A percentile compares a stretch with the other conserved stretches of the same genome.
These are phyloP conservation scores for Myxozyma melibiosi DNA, from an alignment of 805 yeast genomes.

Conservation along the genomic window DNA sequence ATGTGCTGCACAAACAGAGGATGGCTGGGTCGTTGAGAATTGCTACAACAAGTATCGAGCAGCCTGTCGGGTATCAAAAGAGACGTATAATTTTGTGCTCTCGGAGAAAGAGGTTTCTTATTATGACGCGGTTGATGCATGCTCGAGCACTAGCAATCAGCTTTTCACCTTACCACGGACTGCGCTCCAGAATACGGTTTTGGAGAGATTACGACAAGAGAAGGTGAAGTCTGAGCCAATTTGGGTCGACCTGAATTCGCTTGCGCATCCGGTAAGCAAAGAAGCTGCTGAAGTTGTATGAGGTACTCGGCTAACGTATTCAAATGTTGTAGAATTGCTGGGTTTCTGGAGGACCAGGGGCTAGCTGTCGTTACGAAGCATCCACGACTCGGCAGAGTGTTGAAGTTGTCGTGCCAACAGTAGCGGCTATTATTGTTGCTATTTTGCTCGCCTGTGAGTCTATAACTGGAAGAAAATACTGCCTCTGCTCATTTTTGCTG, in stretches of 20 bases:
- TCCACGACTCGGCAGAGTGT: conserved; percentile 1
- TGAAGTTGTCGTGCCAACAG: conserved; percentile 26
- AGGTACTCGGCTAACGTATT: neutral
- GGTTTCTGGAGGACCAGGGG: conserved; percentile 31
- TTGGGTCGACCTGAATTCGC: conserved; percentile 28
- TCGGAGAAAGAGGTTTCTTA: conserved; percentile 39
- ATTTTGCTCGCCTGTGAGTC: conserved; percentile 20
- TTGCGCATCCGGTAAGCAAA: conserved; percentile 17
- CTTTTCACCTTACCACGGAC: conserved; percentile 31
- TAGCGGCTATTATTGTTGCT: conserved; percentile 27
- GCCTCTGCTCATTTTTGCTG: neutral
- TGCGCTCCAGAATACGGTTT: conserved; percentile 26
- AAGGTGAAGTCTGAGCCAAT: conserved; percentile 14
- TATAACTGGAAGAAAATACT: neutral
- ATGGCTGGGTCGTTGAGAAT: conserved; percentile 67
- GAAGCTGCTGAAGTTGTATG: neutral
- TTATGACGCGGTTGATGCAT: conserved; percentile 39
- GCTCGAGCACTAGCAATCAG: conserved; percentile 4
- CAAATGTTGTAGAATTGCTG: conserved; percentile 20
- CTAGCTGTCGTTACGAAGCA: conserved; percentile 15
- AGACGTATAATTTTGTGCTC: conserved; percentile 44
- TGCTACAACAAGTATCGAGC: conserved; percentile 59
- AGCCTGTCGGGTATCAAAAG: conserved; percentile 55
- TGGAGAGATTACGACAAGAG: conserved; percentile 12
- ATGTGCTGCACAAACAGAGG: conserved; percentile 48